phyloP scores from a whole-genome alignment of 306 rosid genomes.

The Cucurbita pepo region DNA sequence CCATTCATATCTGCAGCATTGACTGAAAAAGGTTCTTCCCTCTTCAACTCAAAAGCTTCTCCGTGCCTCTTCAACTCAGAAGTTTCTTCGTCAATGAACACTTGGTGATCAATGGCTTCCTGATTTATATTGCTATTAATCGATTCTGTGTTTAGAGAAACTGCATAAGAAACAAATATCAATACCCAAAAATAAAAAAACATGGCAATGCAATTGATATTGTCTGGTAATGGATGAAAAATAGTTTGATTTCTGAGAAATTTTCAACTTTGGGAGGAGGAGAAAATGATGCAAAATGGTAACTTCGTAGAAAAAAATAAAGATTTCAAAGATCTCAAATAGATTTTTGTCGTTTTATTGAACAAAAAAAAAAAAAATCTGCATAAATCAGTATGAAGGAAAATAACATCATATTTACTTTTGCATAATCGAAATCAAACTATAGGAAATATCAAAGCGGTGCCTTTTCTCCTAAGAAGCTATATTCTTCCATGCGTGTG shows the following conservation, averaged over 20 bases:
- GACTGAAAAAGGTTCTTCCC: slow-evolving; percentile 24
- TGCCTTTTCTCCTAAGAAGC: not conserved
- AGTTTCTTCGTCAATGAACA: slow-evolving; percentile 20
- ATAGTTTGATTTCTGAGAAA: not conserved
- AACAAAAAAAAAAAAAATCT: not conserved
- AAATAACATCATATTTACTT: not conserved
- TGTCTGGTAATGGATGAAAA: not conserved
- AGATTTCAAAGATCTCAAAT: not conserved
- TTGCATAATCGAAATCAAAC: not conserved
- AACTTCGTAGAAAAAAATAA: not conserved
- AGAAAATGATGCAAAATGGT: not conserved
- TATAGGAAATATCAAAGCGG: not conserved
- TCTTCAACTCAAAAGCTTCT: slow-evolving; percentile 24
- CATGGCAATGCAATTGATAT: not conserved
- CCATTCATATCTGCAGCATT: slow-evolving; percentile 25
- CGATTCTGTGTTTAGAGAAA: slow-evolving; percentile 30
- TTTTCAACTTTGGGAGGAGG: not conserved
- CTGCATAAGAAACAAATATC: slow-evolving; percentile 27
- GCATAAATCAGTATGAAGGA: not conserved
- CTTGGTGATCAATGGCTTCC: slow-evolving; percentile 28
- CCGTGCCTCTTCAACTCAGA: slow-evolving; percentile 26
- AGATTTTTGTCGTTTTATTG: not conserved
- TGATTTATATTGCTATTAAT: slow-evolving; percentile 21
- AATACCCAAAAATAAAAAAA: not conserved
- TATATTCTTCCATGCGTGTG: not conserved